Evolutionary conservation across 371 early-diverging fungal species (phyloP).

Genomic region (Circinella umbellata): DNA sequence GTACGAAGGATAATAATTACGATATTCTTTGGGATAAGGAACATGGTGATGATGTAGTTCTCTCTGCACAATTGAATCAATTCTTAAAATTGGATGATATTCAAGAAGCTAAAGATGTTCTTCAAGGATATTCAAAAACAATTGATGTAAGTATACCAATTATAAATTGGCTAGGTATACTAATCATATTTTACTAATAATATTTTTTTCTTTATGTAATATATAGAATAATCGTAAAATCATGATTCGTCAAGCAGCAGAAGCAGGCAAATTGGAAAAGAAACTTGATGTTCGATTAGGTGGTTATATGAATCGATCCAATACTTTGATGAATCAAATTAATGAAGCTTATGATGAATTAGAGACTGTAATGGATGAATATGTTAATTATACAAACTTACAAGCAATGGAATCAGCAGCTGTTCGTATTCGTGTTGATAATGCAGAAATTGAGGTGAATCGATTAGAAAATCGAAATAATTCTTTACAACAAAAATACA

Average conservation of each 20-base stretch:
- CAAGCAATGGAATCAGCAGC: conserved; percentile 65
- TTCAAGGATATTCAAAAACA: conserved; percentile 47
- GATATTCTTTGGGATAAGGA: conserved; percentile 44
- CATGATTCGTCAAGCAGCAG: conserved; percentile 80
- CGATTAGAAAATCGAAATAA: conserved; percentile 66
- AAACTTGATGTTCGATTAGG: conserved; percentile 80
- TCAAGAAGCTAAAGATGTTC: conserved; percentile 42
- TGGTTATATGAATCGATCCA: conserved; percentile 77
- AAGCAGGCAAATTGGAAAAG: conserved; percentile 87
- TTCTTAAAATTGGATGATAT: conserved; percentile 49
- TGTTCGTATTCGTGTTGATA: conserved; percentile 71
- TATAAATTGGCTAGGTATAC: not conserved
- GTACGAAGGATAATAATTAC: not conserved
- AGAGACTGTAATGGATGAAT: conserved; percentile 67
- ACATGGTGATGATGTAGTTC: conserved; percentile 40
- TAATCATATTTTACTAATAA: not conserved
- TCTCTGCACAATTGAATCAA: conserved; percentile 45
- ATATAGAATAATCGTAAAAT: conserved; percentile 62
- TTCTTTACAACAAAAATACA: conserved; percentile 77
- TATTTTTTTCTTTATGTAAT: not conserved
- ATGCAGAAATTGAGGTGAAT: conserved; percentile 68
- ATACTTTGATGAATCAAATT: conserved; percentile 64
- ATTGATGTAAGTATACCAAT: conserved; percentile 37
- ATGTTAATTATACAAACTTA: conserved; percentile 65
- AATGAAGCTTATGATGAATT: conserved; percentile 64